Evolutionary conservation across 345 rosid genomes (phyloP).

Genomic region (Aquilaria sinensis): DNA sequence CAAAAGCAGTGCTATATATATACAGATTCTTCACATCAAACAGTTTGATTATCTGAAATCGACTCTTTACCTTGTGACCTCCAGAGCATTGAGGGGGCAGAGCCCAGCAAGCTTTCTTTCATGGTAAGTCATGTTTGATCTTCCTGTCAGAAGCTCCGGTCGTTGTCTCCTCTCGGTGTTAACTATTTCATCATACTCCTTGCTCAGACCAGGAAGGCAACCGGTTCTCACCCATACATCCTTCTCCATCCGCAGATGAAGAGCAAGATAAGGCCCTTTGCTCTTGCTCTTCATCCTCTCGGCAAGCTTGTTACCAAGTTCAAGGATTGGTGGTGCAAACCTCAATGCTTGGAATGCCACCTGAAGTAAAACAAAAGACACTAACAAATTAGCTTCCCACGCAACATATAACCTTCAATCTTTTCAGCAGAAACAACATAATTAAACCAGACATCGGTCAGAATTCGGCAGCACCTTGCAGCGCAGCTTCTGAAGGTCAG

Average conservation of each 20-base stretch:
- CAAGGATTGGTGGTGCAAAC: conserved; percentile 61
- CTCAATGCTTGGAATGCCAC: conserved; percentile 80
- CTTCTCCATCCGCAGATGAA: conserved; percentile 87
- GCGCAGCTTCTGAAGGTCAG: conserved; percentile 91
- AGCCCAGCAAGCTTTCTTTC: conserved; percentile 83
- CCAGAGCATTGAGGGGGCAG: conserved; percentile 86
- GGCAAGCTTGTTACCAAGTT: conserved; percentile 74
- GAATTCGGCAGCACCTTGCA: conserved; percentile 59
- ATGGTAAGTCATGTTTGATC: conserved; percentile 73
- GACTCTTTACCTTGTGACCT: conserved; percentile 65
- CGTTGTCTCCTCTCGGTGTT: conserved; percentile 61
- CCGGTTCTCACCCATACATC: conserved; percentile 98
- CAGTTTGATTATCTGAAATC: neutral
- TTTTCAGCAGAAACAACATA: neutral
- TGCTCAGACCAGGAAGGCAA: conserved; percentile 81
- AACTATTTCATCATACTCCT: conserved; percentile 65
- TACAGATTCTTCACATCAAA: neutral
- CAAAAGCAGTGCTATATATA: neutral
- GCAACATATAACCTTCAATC: neutral
- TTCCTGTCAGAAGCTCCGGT: conserved; percentile 88
- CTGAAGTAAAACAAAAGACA: conserved; percentile 27
- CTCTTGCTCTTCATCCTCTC: conserved; percentile 58
- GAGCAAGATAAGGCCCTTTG: conserved; percentile 85
- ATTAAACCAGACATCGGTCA: neutral
- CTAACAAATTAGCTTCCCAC: neutral